These are phyloP conservation scores for Rubus parviflorus DNA, from an alignment of 306 rosid species.

Conservation along the genomic window DNA sequence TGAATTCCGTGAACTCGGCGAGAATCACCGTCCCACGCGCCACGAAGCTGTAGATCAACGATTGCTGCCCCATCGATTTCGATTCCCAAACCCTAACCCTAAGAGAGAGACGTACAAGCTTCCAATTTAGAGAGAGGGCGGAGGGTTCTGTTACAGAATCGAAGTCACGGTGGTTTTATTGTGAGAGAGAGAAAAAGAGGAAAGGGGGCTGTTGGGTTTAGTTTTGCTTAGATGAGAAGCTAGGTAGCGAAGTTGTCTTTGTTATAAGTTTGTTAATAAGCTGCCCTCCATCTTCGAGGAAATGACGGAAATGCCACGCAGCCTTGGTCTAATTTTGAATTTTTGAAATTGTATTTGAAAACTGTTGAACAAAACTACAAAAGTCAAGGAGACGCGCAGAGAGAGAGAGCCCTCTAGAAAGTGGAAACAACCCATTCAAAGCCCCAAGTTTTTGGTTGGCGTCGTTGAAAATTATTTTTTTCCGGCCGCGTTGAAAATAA, in stretches of 20 bases:
- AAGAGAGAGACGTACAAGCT: conserved; percentile 10
- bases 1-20: conserved; percentile 82
- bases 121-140: conserved; percentile 5
- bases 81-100: conserved; percentile 23
- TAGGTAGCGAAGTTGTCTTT: conserved; percentile 35
- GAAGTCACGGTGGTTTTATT: neutral
- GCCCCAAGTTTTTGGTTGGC: neutral
- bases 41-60: conserved; percentile 93
- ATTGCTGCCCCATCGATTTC: conserved; percentile 74
- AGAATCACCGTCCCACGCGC: conserved; percentile 85
- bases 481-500: neutral
- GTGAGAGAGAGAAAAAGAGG: neutral
- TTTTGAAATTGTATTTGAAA: conserved; percentile 5
- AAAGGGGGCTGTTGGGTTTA: neutral
- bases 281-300: conserved; percentile 17
- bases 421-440: neutral
- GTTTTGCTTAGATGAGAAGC: conserved; percentile 60
- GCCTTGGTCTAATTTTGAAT: conserved; percentile 21
- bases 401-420: conserved; percentile 4
- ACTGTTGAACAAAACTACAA: neutral
- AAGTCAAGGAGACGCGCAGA: conserved; percentile 16
- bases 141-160: conserved; percentile 6
- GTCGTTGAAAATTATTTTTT: neutral
- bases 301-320: conserved; percentile 50
- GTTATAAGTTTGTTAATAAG: conserved; percentile 10